Conservation (phyloP, 75 land plant genomes). For the Adiantum capillusveneris region DNA sequence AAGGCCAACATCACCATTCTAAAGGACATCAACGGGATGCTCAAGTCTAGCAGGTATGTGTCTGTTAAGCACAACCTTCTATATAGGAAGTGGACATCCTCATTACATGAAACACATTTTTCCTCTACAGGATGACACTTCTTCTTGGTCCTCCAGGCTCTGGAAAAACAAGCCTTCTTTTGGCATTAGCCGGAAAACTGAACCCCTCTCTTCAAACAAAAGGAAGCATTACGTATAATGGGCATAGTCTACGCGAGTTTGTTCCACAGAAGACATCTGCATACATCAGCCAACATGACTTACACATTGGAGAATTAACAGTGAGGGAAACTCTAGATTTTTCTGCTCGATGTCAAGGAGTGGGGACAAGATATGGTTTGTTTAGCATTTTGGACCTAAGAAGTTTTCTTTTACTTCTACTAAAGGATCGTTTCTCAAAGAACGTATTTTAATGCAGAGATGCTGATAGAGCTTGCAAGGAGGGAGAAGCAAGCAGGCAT, state of each 20-base stretch:
- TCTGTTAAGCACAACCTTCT: not conserved
- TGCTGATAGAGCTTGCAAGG: constrained; percentile 65
- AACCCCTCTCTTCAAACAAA: constrained; percentile 39
- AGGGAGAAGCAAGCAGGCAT: constrained; percentile 84
- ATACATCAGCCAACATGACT: constrained; percentile 30
- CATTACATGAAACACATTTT: not conserved
- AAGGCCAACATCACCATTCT: constrained; percentile 56
- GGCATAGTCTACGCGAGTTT: constrained; percentile 17
- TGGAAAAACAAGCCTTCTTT: constrained; percentile 70
- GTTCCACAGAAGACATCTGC: constrained; percentile 29
- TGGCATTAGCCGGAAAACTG: constrained; percentile 71
- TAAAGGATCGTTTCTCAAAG: not conserved
- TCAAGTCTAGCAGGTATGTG: constrained; percentile 61
- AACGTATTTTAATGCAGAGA: constrained; percentile 27
- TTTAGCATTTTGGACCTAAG: not conserved
- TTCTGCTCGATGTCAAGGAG: constrained; percentile 31
- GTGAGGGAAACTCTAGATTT: constrained; percentile 29
- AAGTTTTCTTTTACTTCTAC: not conserved
- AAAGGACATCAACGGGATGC: constrained; percentile 59
- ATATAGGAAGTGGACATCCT: not conserved
- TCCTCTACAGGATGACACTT: constrained; percentile 57
- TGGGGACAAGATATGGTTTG: constrained; percentile 35
- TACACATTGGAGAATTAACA: constrained; percentile 22
- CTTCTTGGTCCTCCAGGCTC: constrained; percentile 79
- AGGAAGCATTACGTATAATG: constrained; percentile 26